Percentiles rank a stretch among this genome's conserved stretches.
phyloP scores from a whole-genome alignment of 2,329 filamentous ascomycete species.

The Trichoderma sp. region DNA sequence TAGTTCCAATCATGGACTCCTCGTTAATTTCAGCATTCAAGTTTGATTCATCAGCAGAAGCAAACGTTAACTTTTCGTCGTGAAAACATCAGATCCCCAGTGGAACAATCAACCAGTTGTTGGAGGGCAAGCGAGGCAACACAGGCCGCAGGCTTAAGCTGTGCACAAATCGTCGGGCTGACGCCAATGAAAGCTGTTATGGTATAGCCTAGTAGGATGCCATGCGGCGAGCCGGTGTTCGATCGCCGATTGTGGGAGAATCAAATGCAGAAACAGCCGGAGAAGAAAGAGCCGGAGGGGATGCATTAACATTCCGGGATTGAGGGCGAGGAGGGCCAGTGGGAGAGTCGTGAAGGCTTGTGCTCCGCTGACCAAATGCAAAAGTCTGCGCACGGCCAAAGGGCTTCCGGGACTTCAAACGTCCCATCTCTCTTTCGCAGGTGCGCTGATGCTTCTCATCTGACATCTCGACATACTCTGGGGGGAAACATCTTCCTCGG shows the following conservation, averaged over 20 bases:
- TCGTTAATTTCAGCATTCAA: background rate
- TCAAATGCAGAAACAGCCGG: slow-evolving; percentile 44
- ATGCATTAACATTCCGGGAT: slow-evolving; percentile 35
- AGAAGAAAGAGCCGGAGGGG: slow-evolving; percentile 40
- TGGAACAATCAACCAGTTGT: background rate
- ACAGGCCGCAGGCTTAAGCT: background rate
- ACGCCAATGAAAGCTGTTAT: background rate
- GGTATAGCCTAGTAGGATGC: slow-evolving; percentile 54
- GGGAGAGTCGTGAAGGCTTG: slow-evolving; percentile 57
- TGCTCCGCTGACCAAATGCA: slow-evolving; percentile 77
- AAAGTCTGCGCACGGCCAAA: slow-evolving; percentile 88
- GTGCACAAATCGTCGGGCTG: background rate
- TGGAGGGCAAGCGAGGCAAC: background rate
- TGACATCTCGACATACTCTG: slow-evolving; percentile 96
- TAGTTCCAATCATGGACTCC: background rate
- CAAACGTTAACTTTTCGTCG: slow-evolving; percentile 4
- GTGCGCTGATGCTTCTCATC: slow-evolving; percentile 87
- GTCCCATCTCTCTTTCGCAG: slow-evolving; percentile 92
- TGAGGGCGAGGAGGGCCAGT: slow-evolving; percentile 49
- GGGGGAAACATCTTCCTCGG: slow-evolving; percentile 79
- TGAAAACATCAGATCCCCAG: background rate
- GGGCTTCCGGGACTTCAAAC: slow-evolving; percentile 84
- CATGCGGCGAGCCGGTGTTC: slow-evolving; percentile 58
- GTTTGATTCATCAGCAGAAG: slow-evolving; percentile 3
- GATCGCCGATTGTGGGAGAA: slow-evolving; percentile 42